Conservation (phyloP, 1,139 yeast species). For the Zygosaccharomyces sapae region DNA sequence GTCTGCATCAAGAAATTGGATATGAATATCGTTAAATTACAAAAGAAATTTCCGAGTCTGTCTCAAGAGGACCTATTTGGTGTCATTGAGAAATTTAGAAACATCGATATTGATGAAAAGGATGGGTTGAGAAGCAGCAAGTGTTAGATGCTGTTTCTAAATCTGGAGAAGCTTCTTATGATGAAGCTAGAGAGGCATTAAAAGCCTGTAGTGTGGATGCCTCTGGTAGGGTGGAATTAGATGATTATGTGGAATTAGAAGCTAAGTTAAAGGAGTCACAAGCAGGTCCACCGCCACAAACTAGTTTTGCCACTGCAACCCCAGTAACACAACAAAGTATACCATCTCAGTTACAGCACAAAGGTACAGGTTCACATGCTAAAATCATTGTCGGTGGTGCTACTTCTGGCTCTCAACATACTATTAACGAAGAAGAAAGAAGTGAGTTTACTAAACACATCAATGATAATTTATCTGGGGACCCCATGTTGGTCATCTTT, state of each 20-base stretch:
- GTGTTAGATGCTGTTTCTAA: conserved; percentile 80
- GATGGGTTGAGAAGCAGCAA: conserved; percentile 92
- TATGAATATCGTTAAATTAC: conserved; percentile 57
- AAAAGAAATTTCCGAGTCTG: conserved; percentile 81
- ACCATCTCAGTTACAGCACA: conserved; percentile 44
- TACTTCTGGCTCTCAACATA: conserved; percentile 90
- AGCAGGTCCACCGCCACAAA: conserved; percentile 35
- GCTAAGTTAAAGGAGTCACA: conserved; percentile 57
- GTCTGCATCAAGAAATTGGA: neutral
- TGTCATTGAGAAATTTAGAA: conserved; percentile 77
- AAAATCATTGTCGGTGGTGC: conserved; percentile 80
- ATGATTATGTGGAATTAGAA: conserved; percentile 85
- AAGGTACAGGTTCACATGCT: conserved; percentile 49
- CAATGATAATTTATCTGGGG: conserved; percentile 89
- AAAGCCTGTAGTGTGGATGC: conserved; percentile 92
- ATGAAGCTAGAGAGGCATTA: conserved; percentile 88
- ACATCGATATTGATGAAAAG: conserved; percentile 85
- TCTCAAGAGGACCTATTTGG: conserved; percentile 82
- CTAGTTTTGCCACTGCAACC: conserved; percentile 32
- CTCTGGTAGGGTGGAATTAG: conserved; percentile 93
- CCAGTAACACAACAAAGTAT: conserved; percentile 25
- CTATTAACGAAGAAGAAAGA: conserved; percentile 95
- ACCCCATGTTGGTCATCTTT: conserved; percentile 80
- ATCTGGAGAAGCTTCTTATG: conserved; percentile 77
- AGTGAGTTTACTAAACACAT: conserved; percentile 94